Percentiles rank a stretch among this genome's conserved stretches.
Evolutionary conservation across 345 rosid genomes (phyloP).

Genomic region (Eucalyptus leucophloia): DNA sequence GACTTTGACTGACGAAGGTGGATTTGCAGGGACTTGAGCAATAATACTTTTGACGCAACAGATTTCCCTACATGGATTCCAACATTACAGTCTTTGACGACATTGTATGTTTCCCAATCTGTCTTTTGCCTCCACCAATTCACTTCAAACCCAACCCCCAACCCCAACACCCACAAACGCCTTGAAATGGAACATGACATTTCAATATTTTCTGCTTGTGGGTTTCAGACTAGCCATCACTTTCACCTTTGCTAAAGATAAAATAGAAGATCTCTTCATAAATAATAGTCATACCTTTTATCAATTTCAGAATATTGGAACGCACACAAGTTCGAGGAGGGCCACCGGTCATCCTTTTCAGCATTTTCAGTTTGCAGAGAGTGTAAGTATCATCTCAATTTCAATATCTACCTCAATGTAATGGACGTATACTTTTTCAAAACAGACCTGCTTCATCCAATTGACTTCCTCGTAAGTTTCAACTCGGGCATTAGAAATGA

Average conservation of each 20-base stretch:
- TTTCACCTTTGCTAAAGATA: too few relatives aligned
- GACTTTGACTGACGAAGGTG: not conserved
- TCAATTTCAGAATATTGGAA: slow-evolving; percentile 48
- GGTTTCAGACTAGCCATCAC: too few relatives aligned
- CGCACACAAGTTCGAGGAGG: slow-evolving; percentile 26
- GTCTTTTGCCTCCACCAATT: not conserved
- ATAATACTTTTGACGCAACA: slow-evolving; percentile 41
- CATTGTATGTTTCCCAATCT: slow-evolving; percentile 41
- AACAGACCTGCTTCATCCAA: too few relatives aligned
- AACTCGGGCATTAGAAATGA: too few relatives aligned
- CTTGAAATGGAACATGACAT: not conserved
- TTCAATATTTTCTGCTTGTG: too few relatives aligned
- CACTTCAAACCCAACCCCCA: not conserved
- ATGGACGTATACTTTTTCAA: not conserved
- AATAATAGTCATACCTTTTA: not conserved
- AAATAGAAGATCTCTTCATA: too few relatives aligned
- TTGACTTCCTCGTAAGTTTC: too few relatives aligned
- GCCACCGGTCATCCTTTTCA: slow-evolving; percentile 41
- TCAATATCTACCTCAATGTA: not conserved
- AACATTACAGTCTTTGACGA: slow-evolving; percentile 31
- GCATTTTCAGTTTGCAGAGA: slow-evolving; percentile 41
- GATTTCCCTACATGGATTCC: slow-evolving; percentile 53
- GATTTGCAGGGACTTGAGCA: slow-evolving; percentile 68
- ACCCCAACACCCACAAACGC: too few relatives aligned
- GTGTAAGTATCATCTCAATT: slow-evolving; percentile 37